Base-by-base conservation (phyloP, 2,329 filamentous ascomycete species). In the Madurella fahalii region DNA sequence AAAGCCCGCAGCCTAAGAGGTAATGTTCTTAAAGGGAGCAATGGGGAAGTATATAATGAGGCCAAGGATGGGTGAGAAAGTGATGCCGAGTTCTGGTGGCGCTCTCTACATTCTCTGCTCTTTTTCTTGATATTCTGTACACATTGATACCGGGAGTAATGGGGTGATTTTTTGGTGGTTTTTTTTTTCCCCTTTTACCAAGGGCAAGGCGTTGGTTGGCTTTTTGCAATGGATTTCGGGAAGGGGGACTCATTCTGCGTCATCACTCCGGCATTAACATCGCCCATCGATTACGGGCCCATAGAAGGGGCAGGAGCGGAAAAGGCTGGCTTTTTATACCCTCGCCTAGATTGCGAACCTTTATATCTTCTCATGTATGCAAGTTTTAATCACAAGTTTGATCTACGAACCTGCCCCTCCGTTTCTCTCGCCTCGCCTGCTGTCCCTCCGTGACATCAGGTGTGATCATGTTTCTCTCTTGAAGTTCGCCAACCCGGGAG, bases 1-100 rank as follows among this genome's bases (percentile, higher is more conserved):
- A 32, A 9, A 25, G 39, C n/a, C 49, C 20, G 45, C 45, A 49
- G 43, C 42, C 56, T 34, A 43, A 42, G 43, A 46, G 46, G 47
- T 50, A 50, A 53, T 30, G 12, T 37, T 7, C 16, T 50, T 30
- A 42, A 5, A 45, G 45, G 34, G 45, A 17, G 13, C n/a, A 9
- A 5, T 2, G 25, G 25, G 7, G 4, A 25, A 25, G 13, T 16
- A 13, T 3, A 40, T 5, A 40, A 40, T n/a, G 9, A 15, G 20
- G 20, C 13, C 12, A 11, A 31, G 9, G 32, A 31, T 2, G n/a
- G 30, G 39, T 18, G 17, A 40, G 13, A 9, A 41, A 5, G 20
- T 40, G 37, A 45, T 40, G 42, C 42, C 42, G 50, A 30, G 13
- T 11, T n/a, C 18, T 17, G 41, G 8, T 37, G 47, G 12, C 20